Evolutionary conservation across 306 rosid genomes (phyloP).

Genomic region (Medicago truncatula): DNA sequence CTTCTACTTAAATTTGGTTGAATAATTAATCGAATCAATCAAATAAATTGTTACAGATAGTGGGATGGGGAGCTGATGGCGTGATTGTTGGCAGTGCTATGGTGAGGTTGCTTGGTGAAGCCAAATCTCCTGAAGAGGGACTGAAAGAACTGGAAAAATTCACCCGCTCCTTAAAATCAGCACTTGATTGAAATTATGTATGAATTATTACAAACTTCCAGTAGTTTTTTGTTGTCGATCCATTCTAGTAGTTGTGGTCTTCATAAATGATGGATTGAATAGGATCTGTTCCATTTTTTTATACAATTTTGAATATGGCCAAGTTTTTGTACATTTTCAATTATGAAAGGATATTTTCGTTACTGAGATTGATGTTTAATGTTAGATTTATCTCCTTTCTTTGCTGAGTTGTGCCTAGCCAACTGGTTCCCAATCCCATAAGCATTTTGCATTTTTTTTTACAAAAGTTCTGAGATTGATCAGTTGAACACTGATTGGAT

Average conservation of each 20-base stretch:
- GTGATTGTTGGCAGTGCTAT: slow-evolving; percentile 96
- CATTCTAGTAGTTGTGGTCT: not conserved
- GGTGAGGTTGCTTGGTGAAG: slow-evolving; percentile 82
- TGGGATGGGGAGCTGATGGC: slow-evolving; percentile 97
- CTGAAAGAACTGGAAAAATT: slow-evolving; percentile 72
- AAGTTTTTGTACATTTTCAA: not conserved
- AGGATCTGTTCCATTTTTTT: not conserved
- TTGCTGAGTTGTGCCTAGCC: not conserved
- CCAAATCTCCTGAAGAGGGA: slow-evolving; percentile 81
- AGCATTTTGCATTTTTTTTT: not conserved
- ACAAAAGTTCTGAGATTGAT: not conserved
- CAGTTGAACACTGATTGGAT: not conserved
- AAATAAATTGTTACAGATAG: slow-evolving; percentile 59
- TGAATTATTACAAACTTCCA: slow-evolving; percentile 10
- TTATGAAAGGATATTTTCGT: not conserved
- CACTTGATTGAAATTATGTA: slow-evolving; percentile 54
- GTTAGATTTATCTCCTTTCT: slow-evolving; percentile 5
- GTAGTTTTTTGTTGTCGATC: not conserved
- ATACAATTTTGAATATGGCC: not conserved
- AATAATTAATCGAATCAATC: slow-evolving; percentile 4
- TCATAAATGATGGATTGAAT: slow-evolving; percentile 35
- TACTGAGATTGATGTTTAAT: not conserved
- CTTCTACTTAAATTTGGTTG: slow-evolving; percentile 19
- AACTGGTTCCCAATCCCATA: not conserved
- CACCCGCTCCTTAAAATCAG: slow-evolving; percentile 66